These are phyloP conservation scores for Crithidia mellificae DNA, from an alignment of 208 protist genomes.

Conservation along the genomic window DNA sequence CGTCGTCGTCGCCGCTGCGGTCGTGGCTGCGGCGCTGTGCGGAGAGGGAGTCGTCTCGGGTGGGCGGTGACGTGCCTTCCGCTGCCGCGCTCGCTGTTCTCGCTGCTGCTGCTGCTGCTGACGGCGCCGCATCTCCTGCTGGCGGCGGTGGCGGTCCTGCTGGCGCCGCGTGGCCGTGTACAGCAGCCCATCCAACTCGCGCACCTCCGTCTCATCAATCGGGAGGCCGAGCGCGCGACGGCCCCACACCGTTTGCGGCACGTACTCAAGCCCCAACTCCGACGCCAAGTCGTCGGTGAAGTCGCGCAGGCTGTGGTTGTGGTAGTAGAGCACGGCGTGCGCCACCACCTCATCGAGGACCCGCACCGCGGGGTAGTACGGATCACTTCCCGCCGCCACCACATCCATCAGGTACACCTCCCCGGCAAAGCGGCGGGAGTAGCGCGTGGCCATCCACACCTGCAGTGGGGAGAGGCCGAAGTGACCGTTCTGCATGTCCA, in stretches of 20 bases:
- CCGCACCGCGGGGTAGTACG: slow-evolving; percentile 50
- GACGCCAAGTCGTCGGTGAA: slow-evolving; percentile 67
- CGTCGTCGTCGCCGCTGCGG: not conserved
- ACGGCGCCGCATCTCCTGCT: slow-evolving; percentile 7
- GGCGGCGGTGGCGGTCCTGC: slow-evolving; percentile 20
- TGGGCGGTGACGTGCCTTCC: not conserved
- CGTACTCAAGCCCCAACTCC: slow-evolving; percentile 69
- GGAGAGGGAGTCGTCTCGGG: not conserved
- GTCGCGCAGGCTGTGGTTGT: slow-evolving; percentile 71
- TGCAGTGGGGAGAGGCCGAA: slow-evolving; percentile 70
- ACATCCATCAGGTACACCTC: slow-evolving; percentile 87
- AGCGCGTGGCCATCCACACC: slow-evolving; percentile 73
- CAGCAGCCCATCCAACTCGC: slow-evolving; percentile 32
- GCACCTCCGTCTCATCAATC: slow-evolving; percentile 30
- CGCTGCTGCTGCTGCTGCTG: slow-evolving; percentile 10
- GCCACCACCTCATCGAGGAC: slow-evolving; percentile 85
- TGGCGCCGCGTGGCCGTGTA: slow-evolving; percentile 24
- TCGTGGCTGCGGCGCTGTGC: too few species aligned
- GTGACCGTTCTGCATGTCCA: slow-evolving; percentile 54
- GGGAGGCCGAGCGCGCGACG: slow-evolving; percentile 35
- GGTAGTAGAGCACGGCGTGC: slow-evolving; percentile 83
- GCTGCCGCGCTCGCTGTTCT: not conserved
- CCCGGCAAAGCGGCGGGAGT: slow-evolving; percentile 58
- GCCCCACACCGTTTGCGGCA: slow-evolving; percentile 59
- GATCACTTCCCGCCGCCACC: slow-evolving; percentile 56